Evolutionary conservation across 192 early-diverging fungal species (phyloP).

Genomic region (Mortierella hygrophila): DNA sequence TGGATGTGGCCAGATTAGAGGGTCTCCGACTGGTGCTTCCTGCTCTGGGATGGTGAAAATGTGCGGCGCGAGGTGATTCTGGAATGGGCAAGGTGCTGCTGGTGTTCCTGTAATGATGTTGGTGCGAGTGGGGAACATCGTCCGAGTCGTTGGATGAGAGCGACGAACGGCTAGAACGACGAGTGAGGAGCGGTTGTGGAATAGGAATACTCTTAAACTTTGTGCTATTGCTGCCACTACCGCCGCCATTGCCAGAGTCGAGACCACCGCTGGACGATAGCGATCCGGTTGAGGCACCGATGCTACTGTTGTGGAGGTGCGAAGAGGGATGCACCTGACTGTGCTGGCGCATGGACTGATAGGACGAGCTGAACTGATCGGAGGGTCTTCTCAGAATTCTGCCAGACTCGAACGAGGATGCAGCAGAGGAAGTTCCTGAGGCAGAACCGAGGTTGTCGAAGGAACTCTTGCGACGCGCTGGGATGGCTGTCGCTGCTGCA

Average conservation of each 20-base stretch:
- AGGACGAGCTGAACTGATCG: conserved; percentile 46
- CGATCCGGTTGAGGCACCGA: conserved; percentile 25
- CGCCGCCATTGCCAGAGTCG: conserved; percentile 28
- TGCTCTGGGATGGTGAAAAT: conserved; percentile 27
- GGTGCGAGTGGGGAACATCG: conserved; percentile 25
- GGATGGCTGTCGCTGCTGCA: conserved; percentile 29
- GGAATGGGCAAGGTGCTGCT: conserved; percentile 36
- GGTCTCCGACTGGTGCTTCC: conserved; percentile 37
- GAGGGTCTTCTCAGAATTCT: conserved; percentile 40
- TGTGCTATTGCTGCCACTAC: conserved; percentile 23
- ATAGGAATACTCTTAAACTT: conserved; percentile 56
- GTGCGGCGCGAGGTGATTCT: conserved; percentile 31
- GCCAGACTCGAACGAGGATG: conserved; percentile 48
- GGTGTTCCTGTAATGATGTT: conserved; percentile 38
- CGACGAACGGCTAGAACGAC: conserved; percentile 50
- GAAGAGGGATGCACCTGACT: conserved; percentile 13
- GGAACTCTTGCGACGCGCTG: conserved; percentile 45
- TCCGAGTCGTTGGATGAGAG: conserved; percentile 54
- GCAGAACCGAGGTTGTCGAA: conserved; percentile 48
- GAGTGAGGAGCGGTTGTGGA: conserved; percentile 52
- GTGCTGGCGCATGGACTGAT: conserved; percentile 36
- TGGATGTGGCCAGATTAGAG: conserved; percentile 46
- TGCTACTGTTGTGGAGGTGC: conserved; percentile 5
- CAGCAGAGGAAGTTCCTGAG: conserved; percentile 46
- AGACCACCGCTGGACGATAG: conserved; percentile 12